Percentiles rank a stretch among this genome's conserved stretches.
Evolutionary conservation across 2,329 filamentous ascomycete species (phyloP).

Genomic region (Paraconiothyrium sp.): DNA sequence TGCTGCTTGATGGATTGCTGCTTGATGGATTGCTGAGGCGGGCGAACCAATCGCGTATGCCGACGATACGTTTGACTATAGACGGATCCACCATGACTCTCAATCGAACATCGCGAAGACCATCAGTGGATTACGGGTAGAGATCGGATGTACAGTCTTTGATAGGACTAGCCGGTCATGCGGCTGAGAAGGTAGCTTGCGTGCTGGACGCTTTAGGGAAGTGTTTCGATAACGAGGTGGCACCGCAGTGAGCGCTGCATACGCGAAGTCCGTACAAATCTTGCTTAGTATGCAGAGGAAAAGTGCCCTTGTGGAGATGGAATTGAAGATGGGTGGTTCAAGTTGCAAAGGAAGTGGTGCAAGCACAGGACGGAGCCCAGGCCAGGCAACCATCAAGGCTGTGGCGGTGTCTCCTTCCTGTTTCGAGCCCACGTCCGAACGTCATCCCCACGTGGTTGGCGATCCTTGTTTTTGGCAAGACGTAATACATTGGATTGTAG

Average conservation of each 20-base stretch:
- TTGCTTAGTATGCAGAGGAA: not conserved
- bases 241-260: not conserved
- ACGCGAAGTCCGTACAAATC: not conserved
- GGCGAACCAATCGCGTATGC: not conserved
- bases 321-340: not conserved
- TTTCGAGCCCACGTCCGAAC: not conserved
- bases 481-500: not conserved
- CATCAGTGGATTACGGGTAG: not conserved
- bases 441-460: not conserved
- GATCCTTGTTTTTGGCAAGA: not conserved
- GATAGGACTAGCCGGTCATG: not conserved
- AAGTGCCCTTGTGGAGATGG: not conserved
- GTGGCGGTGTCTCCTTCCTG: not conserved
- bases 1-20: no score
- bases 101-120: not conserved
- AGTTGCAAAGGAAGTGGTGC: not conserved
- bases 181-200: not conserved
- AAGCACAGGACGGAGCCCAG: not conserved
- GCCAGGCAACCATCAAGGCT: not conserved
- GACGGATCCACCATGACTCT: not conserved
- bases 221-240: not conserved
- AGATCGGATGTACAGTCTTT: not conserved
- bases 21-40: not conserved
- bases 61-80: not conserved
- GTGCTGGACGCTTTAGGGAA: slow-evolving; percentile 1